Base-by-base conservation (phyloP, 2,329 filamentous ascomycete species). In the Zarea fungicola region DNA sequence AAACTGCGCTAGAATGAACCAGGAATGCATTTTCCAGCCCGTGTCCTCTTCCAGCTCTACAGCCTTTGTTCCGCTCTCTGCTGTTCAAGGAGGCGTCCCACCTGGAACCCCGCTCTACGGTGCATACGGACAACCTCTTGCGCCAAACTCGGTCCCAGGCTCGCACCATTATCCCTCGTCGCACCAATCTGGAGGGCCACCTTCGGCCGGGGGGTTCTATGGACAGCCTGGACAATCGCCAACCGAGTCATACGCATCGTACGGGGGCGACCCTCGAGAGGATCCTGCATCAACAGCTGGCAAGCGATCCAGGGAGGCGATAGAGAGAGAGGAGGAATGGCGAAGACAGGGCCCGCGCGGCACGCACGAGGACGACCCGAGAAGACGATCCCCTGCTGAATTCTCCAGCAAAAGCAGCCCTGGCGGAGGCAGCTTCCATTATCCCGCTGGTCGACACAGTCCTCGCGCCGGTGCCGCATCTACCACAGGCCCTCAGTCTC, bases 1-100 rank as follows among this genome's bases (percentile, higher is more conserved):
- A 48, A 82, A 81, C 56, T 82, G 78, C 56, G 76, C 78, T 32
- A 77, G 80, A 53, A 80, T 81, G 65, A 78, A 78, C 42, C 79
- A 81, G 55, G 78, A 82, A 52, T 82, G 78, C 52, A 72, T 81
- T 13, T 81, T 82, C 51, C 78, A 81, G 57, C 78, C 78, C 0
- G 78, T 81, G 1, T 79, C 75, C 4, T 76, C 74, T 0, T 74
- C 76, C 10, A 73, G 74, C 32, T 76, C 75, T 5, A 78, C 77
- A 1, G 77, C 78, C 1, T 81, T 81, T 53, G 76, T 81, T 13
- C 78, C 78, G 2, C 75, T 82, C 5, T 78, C 76, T 3, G 77
- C 78, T 14, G 66, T 81, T 6, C 73, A 74, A n/a, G 76, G 76
- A n/a, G 76, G 75, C 13, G 73, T 81, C 1, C 75, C 77, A 2